Evolutionary conservation across 179 eudicot genomes (phyloP), one percentile per base, ranked within the genome.

Genomic region (Patellifolia procumbens): DNA sequence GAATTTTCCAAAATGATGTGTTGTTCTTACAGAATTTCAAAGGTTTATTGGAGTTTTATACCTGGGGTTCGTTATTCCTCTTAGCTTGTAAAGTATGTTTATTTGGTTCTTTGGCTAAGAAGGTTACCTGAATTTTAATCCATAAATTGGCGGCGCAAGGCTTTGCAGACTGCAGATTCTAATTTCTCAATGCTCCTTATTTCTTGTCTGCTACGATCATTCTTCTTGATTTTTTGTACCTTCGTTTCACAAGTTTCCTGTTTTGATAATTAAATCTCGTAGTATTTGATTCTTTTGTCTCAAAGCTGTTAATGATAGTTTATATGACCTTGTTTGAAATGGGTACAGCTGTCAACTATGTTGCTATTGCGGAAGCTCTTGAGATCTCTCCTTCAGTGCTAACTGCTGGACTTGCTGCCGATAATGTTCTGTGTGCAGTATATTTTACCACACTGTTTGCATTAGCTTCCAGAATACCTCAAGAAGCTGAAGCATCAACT

Each of bases 361-460:
- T 93, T 77, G 98, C 98, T 52, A 85, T 93, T 61, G 74, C 98
- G 32, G 87, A 93, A 76, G 95, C 95, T 49, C 89, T 93, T 32
- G 85, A 83, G 55, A 88, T 90, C 62, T 89, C 98, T 76, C 90
- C 97, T 15, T 93, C 98, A 59, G 97, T 93, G 76, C 81, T 89
- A 75, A 89, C 98, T 58, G 95, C 98, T 45, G 98, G 98, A 52
- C 88, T 93, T 60, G 98, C 98, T 34, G 98, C 97, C 22, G 98
- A 91, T 85, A 93, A 93, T 83, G 95, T 93, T 58, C 87, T 93
- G 35, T 91, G 95, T 80, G 98, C 98, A 26, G 83, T 91, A 74
- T 91, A 91, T 86, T 93, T 90, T 76, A 79, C 90, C 51, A 80
- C 91, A 49, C 84, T 93, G 73, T 93, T 91, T 81, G 93, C 95